These are phyloP conservation scores for Pythium aquatile DNA, from an alignment of 352 stramenopile species.

Conservation along the genomic window DNA sequence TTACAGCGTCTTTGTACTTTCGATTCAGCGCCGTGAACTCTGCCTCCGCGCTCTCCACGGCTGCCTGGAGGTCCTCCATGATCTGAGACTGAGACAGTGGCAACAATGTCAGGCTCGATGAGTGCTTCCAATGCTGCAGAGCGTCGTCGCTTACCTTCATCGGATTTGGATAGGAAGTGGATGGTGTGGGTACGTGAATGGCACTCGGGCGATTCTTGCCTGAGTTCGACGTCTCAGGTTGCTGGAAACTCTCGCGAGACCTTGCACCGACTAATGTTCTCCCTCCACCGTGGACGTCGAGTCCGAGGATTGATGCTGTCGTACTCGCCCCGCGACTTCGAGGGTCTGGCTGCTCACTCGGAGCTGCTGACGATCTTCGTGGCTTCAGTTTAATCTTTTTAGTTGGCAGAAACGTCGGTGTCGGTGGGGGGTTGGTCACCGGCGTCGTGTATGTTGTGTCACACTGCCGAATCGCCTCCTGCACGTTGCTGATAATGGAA, in stretches of 20 bases:
- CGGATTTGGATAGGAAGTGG: constrained; percentile 43
- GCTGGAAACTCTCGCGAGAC: not conserved
- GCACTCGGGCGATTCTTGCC: constrained; percentile 23
- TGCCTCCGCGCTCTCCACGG: constrained; percentile 36
- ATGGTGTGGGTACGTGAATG: constrained; percentile 39
- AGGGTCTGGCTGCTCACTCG: not conserved
- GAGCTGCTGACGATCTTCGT: constrained; percentile 4
- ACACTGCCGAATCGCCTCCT: constrained; percentile 69
- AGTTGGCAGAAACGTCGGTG: not conserved
- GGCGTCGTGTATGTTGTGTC: constrained; percentile 55
- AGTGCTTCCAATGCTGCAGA: not conserved
- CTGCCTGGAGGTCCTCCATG: constrained; percentile 49
- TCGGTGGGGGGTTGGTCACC: constrained; percentile 13
- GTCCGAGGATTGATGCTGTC: constrained; percentile 18
- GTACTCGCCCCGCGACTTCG: not conserved
- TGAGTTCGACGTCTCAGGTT: not conserved
- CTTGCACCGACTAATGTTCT: constrained; percentile 12
- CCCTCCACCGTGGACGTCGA: not conserved
- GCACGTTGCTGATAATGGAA: constrained; percentile 68
- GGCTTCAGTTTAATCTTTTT: constrained; percentile 6
- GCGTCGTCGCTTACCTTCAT: constrained; percentile 41
- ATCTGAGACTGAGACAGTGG: constrained; percentile 37
- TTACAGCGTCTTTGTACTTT: constrained; percentile 19
- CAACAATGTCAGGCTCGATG: too few species aligned
- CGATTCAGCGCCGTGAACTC: constrained; percentile 53